Conservation (phyloP, 345 rosid species). For the Eucalyptus virginea region DNA sequence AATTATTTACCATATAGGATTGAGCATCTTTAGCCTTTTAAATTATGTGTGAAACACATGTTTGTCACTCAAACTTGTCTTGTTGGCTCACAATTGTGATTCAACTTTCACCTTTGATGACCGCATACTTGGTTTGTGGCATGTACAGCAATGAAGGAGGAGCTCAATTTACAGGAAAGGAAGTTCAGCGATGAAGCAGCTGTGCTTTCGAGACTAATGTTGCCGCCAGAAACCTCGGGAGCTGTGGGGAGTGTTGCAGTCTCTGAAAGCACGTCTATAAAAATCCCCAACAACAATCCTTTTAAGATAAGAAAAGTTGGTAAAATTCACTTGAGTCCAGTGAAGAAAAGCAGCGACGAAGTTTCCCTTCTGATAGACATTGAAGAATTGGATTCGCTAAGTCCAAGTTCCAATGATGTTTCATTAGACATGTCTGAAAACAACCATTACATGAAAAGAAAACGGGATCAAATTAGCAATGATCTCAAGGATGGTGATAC, state of each 20-base stretch:
- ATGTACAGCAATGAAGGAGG: constrained; percentile 8
- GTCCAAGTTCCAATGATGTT: neutral
- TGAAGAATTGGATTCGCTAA: constrained; percentile 1
- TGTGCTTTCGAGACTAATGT: constrained; percentile 30
- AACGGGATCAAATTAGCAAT: neutral
- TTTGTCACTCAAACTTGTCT: neutral
- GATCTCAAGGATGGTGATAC: constrained; percentile 1
- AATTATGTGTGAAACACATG: neutral
- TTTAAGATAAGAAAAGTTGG: constrained; percentile 37
- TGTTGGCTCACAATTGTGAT: neutral
- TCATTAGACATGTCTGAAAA: neutral
- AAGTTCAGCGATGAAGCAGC: constrained; percentile 31
- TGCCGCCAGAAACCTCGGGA: constrained; percentile 1
- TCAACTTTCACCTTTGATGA: neutral
- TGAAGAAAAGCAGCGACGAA: neutral
- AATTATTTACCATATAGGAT: neutral
- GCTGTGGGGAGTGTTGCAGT: neutral
- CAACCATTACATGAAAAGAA: constrained; percentile 3
- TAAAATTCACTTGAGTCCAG: neutral
- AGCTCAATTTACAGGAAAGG: constrained; percentile 9
- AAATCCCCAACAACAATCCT: constrained; percentile 48
- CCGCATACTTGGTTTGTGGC: neutral
- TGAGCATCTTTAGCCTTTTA: neutral
- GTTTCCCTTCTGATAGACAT: constrained; percentile 6
- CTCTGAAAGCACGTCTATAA: neutral